Percentiles rank a stretch among this genome's conserved stretches.
Evolutionary conservation across 148 eudicot species (phyloP).

Genomic region (Chenopodium formosanum): DNA sequence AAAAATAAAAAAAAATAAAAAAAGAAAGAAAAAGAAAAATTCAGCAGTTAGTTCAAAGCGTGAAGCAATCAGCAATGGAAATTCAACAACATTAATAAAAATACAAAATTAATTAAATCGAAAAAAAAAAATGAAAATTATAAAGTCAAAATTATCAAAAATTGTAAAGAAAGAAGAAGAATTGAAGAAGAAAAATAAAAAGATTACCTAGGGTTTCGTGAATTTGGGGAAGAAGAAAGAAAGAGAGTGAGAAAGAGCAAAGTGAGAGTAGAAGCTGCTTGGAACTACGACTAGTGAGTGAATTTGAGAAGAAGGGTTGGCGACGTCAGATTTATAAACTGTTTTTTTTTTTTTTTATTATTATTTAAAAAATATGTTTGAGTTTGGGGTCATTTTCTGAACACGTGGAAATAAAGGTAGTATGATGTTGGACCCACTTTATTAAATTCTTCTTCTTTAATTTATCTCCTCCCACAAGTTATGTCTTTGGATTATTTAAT

Average conservation of each 20-base stretch:
- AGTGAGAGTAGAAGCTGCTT: neutral
- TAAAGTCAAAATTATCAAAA: slow-evolving; percentile 1
- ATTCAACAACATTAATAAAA: neutral
- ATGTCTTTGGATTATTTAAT: no score
- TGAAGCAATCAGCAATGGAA: neutral
- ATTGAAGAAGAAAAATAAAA: neutral
- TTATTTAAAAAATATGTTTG: neutral
- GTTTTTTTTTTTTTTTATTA: neutral
- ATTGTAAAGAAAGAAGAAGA: neutral
- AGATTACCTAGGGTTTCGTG: slow-evolving; percentile 18
- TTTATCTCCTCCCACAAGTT: no score
- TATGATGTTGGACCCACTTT: neutral
- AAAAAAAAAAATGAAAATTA: neutral
- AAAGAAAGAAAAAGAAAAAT: neutral
- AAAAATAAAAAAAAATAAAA: no score
- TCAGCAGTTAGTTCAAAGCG: neutral
- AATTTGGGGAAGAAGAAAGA: neutral
- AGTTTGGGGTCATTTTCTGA: slow-evolving; percentile 17
- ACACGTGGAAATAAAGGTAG: neutral
- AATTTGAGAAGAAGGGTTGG: neutral
- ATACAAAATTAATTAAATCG: neutral
- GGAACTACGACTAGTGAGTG: neutral
- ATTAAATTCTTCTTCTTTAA: neutral
- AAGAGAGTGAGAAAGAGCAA: neutral
- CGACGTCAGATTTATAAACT: neutral